Evolutionary conservation across 495 filamentous ascomycete species (phyloP).

Genomic region (Daldinia grandis): DNA sequence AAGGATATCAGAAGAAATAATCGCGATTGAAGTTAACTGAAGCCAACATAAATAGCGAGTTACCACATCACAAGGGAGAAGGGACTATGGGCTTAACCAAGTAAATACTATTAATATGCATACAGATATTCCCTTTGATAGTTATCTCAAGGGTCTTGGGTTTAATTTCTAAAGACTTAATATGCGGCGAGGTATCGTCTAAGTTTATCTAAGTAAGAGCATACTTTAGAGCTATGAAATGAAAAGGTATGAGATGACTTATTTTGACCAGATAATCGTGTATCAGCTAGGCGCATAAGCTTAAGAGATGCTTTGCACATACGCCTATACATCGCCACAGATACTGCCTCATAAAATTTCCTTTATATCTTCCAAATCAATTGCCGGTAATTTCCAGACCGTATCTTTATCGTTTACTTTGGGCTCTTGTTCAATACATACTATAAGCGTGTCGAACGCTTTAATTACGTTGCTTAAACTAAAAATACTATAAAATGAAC

Average conservation of each 20-base stretch:
- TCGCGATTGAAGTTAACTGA: too few species aligned
- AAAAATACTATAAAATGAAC: too few species aligned
- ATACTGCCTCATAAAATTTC: neutral
- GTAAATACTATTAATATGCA: too few species aligned
- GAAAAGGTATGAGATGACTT: neutral
- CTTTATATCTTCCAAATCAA: neutral
- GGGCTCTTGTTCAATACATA: too few species aligned
- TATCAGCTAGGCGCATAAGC: neutral
- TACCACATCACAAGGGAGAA: too few species aligned
- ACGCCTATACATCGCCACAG: neutral
- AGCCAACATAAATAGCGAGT: too few species aligned
- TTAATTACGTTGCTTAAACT: too few species aligned
- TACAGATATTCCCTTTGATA: neutral
- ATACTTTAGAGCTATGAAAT: neutral
- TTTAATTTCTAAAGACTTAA: neutral
- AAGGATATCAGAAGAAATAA: too few species aligned
- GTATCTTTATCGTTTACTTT: too few species aligned
- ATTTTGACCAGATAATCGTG: neutral
- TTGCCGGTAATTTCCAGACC: neutral
- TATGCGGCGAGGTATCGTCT: neutral
- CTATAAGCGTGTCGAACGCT: too few species aligned
- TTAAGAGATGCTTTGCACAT: neutral
- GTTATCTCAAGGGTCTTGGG: neutral
- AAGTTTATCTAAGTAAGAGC: neutral
- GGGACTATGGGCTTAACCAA: too few species aligned